Conservation (phyloP, 495 filamentous ascomycete genomes). For the Penicillium paradoxum region DNA sequence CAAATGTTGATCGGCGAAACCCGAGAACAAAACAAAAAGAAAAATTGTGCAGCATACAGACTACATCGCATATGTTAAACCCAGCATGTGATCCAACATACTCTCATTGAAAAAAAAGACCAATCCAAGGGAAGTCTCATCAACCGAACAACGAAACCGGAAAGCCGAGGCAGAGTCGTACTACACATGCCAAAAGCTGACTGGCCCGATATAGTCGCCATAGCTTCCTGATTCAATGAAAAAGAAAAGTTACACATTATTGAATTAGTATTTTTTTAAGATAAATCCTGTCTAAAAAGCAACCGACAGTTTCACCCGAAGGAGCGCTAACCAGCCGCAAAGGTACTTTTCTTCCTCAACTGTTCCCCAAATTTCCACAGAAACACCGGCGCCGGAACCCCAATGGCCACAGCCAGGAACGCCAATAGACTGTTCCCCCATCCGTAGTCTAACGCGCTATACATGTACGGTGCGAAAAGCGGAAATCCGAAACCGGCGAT, state of each 20-base stretch:
- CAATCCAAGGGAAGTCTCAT: no score
- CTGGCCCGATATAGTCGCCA: neutral
- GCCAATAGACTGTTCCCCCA: slow-evolving; percentile 62
- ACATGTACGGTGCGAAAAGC: slow-evolving; percentile 67
- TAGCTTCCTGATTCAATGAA: neutral
- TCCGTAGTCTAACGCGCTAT: slow-evolving; percentile 50
- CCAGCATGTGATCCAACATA: neutral
- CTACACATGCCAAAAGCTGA: neutral
- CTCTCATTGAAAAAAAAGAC: neutral
- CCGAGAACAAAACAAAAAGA: neutral
- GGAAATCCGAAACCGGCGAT: slow-evolving; percentile 73
- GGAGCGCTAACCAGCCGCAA: slow-evolving; percentile 52
- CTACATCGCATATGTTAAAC: no score
- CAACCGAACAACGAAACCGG: neutral
- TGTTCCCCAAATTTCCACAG: slow-evolving; percentile 55
- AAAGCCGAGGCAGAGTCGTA: neutral
- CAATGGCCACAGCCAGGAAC: slow-evolving; percentile 50
- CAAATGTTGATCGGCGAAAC: neutral
- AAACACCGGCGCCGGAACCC: slow-evolving; percentile 55
- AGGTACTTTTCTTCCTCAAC: slow-evolving; percentile 59
- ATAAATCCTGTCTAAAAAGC: no score
- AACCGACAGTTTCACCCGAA: no score
- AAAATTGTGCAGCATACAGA: neutral
- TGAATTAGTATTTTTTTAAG: no score
- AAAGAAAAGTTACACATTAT: neutral